Base-by-base conservation (phyloP, 1,284 basidiomycete species). In the Cutaneotrichosporon cavernicola region DNA sequence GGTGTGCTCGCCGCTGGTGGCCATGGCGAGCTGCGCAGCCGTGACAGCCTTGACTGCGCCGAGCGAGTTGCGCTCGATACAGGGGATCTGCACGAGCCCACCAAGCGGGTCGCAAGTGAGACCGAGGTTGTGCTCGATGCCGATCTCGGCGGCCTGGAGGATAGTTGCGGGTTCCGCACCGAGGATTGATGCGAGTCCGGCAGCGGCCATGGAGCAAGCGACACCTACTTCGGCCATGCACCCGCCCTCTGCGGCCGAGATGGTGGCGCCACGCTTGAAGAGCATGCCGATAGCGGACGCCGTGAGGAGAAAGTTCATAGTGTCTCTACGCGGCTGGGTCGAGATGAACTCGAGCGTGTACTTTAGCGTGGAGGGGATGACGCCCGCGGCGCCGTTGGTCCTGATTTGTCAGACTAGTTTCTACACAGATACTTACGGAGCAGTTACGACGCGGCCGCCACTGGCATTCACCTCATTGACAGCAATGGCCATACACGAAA, bases 181-280 rank as follows among this genome's bases (percentile, higher is more conserved):
- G 87, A 94, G 91, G 66, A 92, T 95, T 1, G 95, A 94, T 9
- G 92, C 90, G 74, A 97, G 96, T 0, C 91, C 95, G 31, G 90
- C 94, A 53, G 89, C 90, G 13, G 75, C 73, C 78, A 80, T 80
- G 10, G 71, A 72, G 57, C 73, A 74, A 2, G 78, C 78, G 11
- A 80, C 78, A 6, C 81, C 81, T 21, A 82, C 81, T 64, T 81
- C 80, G 10, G 77, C 82, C 82, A 83, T 82, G 65, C 82, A 83
- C 14, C 81, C 92, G 49, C 92, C 93, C 79, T 98, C 95, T 0
- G 96, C 95, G 10, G 95, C 96, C 51, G 89, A 91, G 58, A 98
- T 97, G 0, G 95, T 97, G 62, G 93, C 95, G 26, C 95, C 95
- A 61, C 95, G 87, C 78, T 98, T 98, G 84, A 96, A 97, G 21